Percentiles rank a stretch among this genome's conserved stretches.
phyloP scores from a whole-genome alignment of 805 yeast species.

The Millerago galiae region DNA sequence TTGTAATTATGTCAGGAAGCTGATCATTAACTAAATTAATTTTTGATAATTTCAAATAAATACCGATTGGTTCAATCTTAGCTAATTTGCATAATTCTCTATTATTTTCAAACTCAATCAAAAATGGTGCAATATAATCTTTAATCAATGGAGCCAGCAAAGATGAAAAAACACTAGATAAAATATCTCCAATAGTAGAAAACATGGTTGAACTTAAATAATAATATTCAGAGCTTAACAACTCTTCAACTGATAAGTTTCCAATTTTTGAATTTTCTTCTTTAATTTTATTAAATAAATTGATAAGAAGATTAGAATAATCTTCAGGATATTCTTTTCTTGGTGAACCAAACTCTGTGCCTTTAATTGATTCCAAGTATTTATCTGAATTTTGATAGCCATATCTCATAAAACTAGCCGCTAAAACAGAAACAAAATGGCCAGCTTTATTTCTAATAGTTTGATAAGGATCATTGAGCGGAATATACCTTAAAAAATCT shows the following conservation, averaged over 20 bases:
- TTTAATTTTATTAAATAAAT: conserved; percentile 40
- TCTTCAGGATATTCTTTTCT: conserved; percentile 26
- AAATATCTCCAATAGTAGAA: conserved; percentile 49
- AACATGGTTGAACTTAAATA: conserved; percentile 59
- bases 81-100: conserved; percentile 78
- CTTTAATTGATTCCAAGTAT: conserved; percentile 33
- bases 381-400: conserved; percentile 32
- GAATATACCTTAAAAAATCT: conserved; percentile 34
- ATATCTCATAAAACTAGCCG: conserved; percentile 37
- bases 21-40: conserved; percentile 38
- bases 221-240: conserved; percentile 53
- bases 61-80: conserved; percentile 44
- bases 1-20: conserved; percentile 34
- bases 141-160: conserved; percentile 47
- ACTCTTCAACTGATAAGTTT: conserved; percentile 45
- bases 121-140: conserved; percentile 57
- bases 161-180: conserved; percentile 47
- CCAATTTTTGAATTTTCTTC: conserved; percentile 28
- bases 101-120: conserved; percentile 55
- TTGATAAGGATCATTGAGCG: conserved; percentile 58
- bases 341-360: conserved; percentile 30
- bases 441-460: conserved; percentile 68
- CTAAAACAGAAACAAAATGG: conserved; percentile 36
- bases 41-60: conserved; percentile 41
- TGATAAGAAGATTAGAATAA: conserved; percentile 32